phyloP scores from a whole-genome alignment of 768 basidiomycete species.

The Tylopilus subfusipes region DNA sequence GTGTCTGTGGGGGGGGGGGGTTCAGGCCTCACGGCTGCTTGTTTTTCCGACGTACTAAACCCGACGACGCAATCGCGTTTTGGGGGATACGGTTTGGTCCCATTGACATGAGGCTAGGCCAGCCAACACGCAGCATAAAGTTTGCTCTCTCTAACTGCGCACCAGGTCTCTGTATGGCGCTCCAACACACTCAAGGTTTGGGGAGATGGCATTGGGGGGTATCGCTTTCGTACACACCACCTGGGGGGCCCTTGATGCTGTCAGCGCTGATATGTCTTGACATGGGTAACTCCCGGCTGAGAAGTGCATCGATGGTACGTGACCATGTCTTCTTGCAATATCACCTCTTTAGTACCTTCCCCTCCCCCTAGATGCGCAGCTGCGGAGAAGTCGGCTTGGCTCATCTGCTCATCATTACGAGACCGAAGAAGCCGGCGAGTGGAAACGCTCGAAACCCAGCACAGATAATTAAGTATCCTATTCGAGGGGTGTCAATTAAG shows the following conservation, averaged over 20 bases:
- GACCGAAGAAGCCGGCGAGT: constrained; percentile 9
- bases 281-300: constrained; percentile 10
- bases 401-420: constrained; percentile 12
- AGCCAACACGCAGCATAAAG: constrained; percentile 8
- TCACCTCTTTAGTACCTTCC: constrained; percentile 11
- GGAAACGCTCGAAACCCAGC: neutral
- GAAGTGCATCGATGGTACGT: constrained; percentile 10
- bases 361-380: constrained; percentile 2
- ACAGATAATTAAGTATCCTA: neutral
- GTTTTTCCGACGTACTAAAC: neutral
- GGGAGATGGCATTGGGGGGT: neutral
- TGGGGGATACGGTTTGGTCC: neutral
- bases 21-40: constrained; percentile 1
- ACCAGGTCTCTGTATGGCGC: neutral
- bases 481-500: neutral
- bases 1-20: too few relatives aligned
- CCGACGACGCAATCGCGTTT: neutral
- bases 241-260: constrained; percentile 10
- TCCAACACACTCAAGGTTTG: neutral
- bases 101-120: constrained; percentile 1
- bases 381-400: constrained; percentile 8
- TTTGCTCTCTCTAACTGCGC: constrained; percentile 18
- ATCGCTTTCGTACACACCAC: constrained; percentile 15
- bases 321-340: constrained; percentile 15
- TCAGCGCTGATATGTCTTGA: constrained; percentile 13